Conservation (phyloP, 768 basidiomycete genomes). For the Termitomyces titanicus region DNA sequence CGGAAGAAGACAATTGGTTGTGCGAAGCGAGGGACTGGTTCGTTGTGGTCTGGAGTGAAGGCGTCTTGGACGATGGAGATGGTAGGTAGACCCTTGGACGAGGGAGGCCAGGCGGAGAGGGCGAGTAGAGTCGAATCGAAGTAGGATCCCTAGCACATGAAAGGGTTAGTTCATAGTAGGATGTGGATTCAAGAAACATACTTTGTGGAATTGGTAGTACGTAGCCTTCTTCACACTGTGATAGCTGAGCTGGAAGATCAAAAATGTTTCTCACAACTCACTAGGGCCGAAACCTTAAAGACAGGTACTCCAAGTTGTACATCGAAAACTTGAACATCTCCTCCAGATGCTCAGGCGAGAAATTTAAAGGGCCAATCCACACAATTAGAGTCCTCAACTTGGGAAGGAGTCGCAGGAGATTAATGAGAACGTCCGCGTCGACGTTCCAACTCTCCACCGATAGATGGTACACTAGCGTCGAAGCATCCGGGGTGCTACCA, state of each 20-base stretch:
- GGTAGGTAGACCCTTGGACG: conserved; percentile 26
- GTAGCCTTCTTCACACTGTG: conserved; percentile 65
- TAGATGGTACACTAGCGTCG: conserved; percentile 44
- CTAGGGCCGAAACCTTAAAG: conserved; percentile 83
- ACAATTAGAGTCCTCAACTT: conserved; percentile 48
- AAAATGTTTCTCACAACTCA: conserved; percentile 32
- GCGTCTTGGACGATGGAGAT: conserved; percentile 71
- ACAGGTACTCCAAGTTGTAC: conserved; percentile 44
- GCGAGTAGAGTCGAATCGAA: conserved; percentile 70
- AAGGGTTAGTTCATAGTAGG: too few species aligned
- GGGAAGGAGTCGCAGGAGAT: conserved; percentile 58
- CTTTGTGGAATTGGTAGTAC: conserved; percentile 82
- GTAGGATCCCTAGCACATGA: conserved; percentile 59
- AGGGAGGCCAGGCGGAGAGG: conserved; percentile 60
- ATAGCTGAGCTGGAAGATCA: too few species aligned
- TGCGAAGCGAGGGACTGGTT: conserved; percentile 48
- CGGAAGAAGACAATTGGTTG: conserved; percentile 88
- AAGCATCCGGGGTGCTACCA: conserved; percentile 15
- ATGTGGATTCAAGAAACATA: conserved; percentile 16
- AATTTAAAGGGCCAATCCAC: conserved; percentile 71
- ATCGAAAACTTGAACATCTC: conserved; percentile 54
- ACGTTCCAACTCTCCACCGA: conserved; percentile 61
- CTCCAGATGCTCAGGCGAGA: conserved; percentile 78
- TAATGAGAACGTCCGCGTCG: conserved; percentile 73
- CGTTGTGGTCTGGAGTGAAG: conserved; percentile 33